These are phyloP conservation scores for Yueomyces sp. DNA, from an alignment of 1,139 yeast genomes.

Conservation along the genomic window DNA sequence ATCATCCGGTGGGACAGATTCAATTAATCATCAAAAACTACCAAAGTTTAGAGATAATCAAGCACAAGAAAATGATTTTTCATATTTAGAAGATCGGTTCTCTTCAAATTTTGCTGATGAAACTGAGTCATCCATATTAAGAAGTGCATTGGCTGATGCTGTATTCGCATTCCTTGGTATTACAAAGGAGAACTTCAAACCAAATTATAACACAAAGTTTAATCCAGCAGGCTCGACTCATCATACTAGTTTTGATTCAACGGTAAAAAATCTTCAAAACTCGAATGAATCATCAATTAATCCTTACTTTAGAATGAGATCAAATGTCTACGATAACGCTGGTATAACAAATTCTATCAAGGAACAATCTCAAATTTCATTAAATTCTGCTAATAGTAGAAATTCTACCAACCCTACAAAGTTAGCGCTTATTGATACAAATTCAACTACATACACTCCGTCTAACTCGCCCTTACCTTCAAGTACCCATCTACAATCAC, in stretches of 20 bases:
- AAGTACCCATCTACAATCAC: conserved; percentile 10
- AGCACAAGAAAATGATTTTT: not conserved
- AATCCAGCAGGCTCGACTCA: not conserved
- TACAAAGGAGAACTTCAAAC: conserved; percentile 28
- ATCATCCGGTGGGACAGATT: conserved; percentile 2
- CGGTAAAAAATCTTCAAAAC: conserved; percentile 1
- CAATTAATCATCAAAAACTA: not conserved
- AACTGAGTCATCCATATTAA: conserved; percentile 59
- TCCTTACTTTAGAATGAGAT: conserved; percentile 11
- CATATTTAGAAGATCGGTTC: not conserved
- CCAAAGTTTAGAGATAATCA: not conserved
- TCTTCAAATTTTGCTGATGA: conserved; percentile 38
- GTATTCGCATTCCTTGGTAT: conserved; percentile 66
- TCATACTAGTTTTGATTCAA: not conserved
- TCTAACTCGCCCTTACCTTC: conserved; percentile 10
- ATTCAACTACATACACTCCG: not conserved
- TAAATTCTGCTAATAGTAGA: not conserved
- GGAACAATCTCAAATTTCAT: not conserved
- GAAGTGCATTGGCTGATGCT: conserved; percentile 63
- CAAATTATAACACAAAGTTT: too few relatives aligned
- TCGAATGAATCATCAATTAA: conserved; percentile 10
- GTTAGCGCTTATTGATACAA: not conserved
- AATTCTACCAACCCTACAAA: not conserved
- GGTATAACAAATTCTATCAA: not conserved
- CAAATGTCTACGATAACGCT: not conserved